These are phyloP conservation scores for Boletus holoroseus DNA, from an alignment of 1,284 basidiomycete genomes.

Conservation along the genomic window DNA sequence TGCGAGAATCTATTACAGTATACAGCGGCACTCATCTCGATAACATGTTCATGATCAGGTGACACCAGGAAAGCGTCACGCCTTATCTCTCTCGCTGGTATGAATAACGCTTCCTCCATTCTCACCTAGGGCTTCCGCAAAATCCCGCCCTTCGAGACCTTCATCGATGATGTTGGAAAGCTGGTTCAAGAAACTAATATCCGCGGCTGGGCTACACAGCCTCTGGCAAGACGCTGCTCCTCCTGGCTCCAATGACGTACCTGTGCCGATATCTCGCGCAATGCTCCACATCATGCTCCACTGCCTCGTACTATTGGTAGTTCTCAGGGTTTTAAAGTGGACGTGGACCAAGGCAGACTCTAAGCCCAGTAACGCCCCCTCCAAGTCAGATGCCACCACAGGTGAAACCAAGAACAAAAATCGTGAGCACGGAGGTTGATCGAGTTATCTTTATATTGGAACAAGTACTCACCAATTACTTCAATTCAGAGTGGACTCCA, in stretches of 20 bases:
- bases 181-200: constrained; percentile 14
- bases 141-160: background rate
- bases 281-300: constrained; percentile 21
- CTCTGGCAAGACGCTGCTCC: constrained; percentile 3
- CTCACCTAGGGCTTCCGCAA: background rate
- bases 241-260: constrained; percentile 26
- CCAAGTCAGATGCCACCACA: constrained; percentile 2
- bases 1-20: too few species aligned
- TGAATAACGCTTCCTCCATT: background rate
- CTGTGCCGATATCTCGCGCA: constrained; percentile 2
- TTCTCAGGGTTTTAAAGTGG: constrained; percentile 17
- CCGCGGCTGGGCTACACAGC: constrained; percentile 5
- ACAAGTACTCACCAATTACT: constrained; percentile 1
- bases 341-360: constrained; percentile 1
- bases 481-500: constrained; percentile 44
- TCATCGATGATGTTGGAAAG: constrained; percentile 8
- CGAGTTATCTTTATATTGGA: background rate
- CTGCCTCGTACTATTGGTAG: constrained; percentile 11
- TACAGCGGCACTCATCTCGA: background rate
- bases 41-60: constrained; percentile 1
- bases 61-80: background rate
- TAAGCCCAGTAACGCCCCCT: background rate
- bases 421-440: constrained; percentile 25
- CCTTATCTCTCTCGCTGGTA: constrained; percentile 8
- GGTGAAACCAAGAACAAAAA: constrained; percentile 18